These are phyloP conservation scores for Penicillium robsamsonii DNA, from an alignment of 495 filamentous ascomycete species.

Conservation along the genomic window DNA sequence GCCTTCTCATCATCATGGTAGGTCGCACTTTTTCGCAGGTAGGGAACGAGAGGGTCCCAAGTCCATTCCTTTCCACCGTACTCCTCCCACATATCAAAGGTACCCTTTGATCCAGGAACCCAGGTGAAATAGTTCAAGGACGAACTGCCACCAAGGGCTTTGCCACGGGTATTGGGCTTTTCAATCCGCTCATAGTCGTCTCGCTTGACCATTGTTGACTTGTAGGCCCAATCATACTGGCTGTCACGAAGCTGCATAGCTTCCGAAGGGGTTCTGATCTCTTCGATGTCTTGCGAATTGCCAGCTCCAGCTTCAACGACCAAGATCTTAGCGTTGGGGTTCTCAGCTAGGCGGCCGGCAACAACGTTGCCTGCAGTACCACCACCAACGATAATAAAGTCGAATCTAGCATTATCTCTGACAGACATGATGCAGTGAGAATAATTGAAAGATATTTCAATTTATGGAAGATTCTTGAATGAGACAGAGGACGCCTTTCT, in stretches of 20 bases:
- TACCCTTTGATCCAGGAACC: slow-evolving; percentile 51
- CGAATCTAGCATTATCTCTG: slow-evolving; percentile 14
- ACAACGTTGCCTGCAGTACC: slow-evolving; percentile 58
- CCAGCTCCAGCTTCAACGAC: slow-evolving; percentile 51
- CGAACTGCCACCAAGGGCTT: slow-evolving; percentile 51
- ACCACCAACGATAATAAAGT: slow-evolving; percentile 48
- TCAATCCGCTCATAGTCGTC: slow-evolving; percentile 60
- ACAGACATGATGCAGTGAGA: background rate
- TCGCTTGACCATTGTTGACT: slow-evolving; percentile 60
- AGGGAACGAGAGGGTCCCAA: slow-evolving; percentile 50
- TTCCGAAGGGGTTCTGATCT: slow-evolving; percentile 44
- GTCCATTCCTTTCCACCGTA: slow-evolving; percentile 56
- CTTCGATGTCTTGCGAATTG: slow-evolving; percentile 39
- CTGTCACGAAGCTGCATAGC: slow-evolving; percentile 43
- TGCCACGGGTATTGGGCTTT: slow-evolving; percentile 59
- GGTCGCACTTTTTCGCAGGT: slow-evolving; percentile 53
- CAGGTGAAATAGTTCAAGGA: slow-evolving; percentile 57
- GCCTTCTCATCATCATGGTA: slow-evolving; percentile 53
- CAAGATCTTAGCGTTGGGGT: slow-evolving; percentile 49
- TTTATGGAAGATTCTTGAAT: background rate
- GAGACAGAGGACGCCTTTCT: background rate
- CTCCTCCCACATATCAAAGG: slow-evolving; percentile 59
- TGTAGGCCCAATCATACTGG: slow-evolving; percentile 60
- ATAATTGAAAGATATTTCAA: background rate
- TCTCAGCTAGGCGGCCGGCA: slow-evolving; percentile 59